Base-by-base conservation (phyloP, 1,139 yeast species). In the Petasospora rhodanensis region DNA sequence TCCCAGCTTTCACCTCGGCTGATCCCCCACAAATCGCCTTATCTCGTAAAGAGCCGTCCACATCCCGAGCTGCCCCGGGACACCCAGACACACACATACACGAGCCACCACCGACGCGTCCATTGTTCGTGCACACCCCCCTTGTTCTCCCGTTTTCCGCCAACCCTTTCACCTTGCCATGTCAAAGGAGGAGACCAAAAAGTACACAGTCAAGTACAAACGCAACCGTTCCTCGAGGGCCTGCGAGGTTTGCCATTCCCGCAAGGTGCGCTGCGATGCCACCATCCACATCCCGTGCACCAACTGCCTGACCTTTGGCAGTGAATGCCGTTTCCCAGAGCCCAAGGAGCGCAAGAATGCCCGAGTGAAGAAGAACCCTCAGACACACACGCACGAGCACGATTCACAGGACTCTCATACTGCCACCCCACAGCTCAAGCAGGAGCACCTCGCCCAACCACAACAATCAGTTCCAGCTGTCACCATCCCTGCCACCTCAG, bases 251-350 rank as follows among this genome's bases (percentile, higher is more conserved):
- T 80, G 89, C 55, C 76, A 83, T 35, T 68, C 79, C n/a, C 59
- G 89, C 26, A 80, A 80, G 52, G 89, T 79, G 12, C 66, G 89
- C 21, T 79, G 80, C 51, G 78, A 74, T 45, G 87, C 74, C 65
- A 79, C 63, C 40, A 74, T 76, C 31, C 83, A 79, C 48, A 76
- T 78, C 47, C 89, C 89, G 3, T 80, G 89, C 52, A 78, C 87
- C 19, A 80, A 80, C 55, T 80, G 89, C 53, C 70, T 78, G 31
- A 82, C 87, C 2, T 80, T 80, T 59, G 83, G 84, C 3, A 77
- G 85, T 54, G 86, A 78, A 42, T 80, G 89, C 59, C 62, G 66
- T 22, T 64, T 79, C 31, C 86, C 86, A 1, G 83, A 76, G 35
- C 69, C 68, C 17, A 70, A 55, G 50, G 40, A 70, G 52, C 62